phyloP scores from a whole-genome alignment of 2,329 filamentous ascomycete genomes.

The Lachnellula hyalina region DNA sequence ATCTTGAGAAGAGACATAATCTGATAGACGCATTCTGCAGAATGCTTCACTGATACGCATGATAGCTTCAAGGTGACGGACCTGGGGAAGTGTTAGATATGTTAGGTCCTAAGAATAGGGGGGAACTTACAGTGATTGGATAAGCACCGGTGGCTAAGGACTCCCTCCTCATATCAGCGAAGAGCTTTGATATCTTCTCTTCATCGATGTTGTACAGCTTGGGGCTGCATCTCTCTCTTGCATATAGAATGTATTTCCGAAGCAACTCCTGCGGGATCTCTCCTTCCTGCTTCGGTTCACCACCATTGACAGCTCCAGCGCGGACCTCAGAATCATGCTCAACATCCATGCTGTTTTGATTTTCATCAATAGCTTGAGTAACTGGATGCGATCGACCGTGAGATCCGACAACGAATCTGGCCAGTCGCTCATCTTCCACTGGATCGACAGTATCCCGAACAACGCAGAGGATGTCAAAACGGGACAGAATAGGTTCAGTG shows the following conservation, averaged over 20 bases:
- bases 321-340: slow-evolving; percentile 49
- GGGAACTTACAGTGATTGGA: slow-evolving; percentile 80
- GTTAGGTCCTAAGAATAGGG: not conserved
- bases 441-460: slow-evolving; percentile 95
- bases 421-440: slow-evolving; percentile 83
- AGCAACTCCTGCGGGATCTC: slow-evolving; percentile 88
- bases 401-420: slow-evolving; percentile 89
- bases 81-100: slow-evolving; percentile 44
- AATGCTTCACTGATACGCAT: slow-evolving; percentile 93
- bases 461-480: slow-evolving; percentile 96
- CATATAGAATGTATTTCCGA: slow-evolving; percentile 95
- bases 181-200: slow-evolving; percentile 90
- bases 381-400: slow-evolving; percentile 83
- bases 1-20: slow-evolving; percentile 84
- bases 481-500: slow-evolving; percentile 93
- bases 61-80: slow-evolving; percentile 95
- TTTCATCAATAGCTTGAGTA: slow-evolving; percentile 41
- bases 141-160: slow-evolving; percentile 91
- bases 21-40: slow-evolving; percentile 95
- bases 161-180: slow-evolving; percentile 93
- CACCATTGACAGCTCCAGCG: slow-evolving; percentile 36
- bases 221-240: slow-evolving; percentile 79
- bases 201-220: slow-evolving; percentile 98
- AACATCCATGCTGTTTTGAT: slow-evolving; percentile 55
- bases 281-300: slow-evolving; percentile 50